A percentile compares a stretch with the other conserved stretches of the same genome.
These are phyloP conservation scores for Trichoderma koningiopsis DNA, from an alignment of 2,329 filamentous ascomycete species.

Conservation along the genomic window DNA sequence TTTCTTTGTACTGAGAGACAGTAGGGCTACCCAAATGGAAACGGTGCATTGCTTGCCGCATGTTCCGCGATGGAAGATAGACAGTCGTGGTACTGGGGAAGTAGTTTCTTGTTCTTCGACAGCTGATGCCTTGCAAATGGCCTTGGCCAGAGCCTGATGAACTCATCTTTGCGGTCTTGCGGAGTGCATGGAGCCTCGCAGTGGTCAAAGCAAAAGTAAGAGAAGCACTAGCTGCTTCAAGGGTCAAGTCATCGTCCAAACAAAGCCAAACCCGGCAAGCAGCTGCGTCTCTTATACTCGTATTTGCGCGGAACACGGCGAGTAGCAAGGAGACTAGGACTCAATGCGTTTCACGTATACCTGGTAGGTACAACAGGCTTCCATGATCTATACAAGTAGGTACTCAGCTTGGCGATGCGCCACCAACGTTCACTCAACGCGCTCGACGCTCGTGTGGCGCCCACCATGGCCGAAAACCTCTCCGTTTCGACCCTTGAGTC, in stretches of 20 bases:
- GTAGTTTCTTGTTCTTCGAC: neutral
- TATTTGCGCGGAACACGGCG: neutral
- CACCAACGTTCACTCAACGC: constrained; percentile 21
- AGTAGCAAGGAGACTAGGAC: neutral
- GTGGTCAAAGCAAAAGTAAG: neutral
- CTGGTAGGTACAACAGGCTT: constrained; percentile 10
- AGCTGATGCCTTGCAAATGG: neutral
- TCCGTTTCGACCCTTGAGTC: neutral
- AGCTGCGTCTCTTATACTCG: neutral
- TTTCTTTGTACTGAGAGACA: constrained; percentile 19
- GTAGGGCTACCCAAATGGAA: constrained; percentile 2
- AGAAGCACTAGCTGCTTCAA: neutral
- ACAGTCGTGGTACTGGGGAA: neutral
- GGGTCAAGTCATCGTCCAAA: neutral
- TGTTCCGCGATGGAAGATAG: neutral
- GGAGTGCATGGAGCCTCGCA: neutral
- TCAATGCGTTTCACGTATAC: neutral
- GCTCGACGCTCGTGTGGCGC: constrained; percentile 6
- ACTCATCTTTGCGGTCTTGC: neutral
- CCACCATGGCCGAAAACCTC: neutral
- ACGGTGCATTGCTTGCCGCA: constrained; percentile 17
- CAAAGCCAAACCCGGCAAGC: neutral
- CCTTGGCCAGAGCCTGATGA: neutral
- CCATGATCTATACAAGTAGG: neutral
- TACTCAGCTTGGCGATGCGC: constrained; percentile 20